Base-by-base conservation (phyloP, 495 filamentous ascomycete genomes). In the Sordaria brevicollis region DNA sequence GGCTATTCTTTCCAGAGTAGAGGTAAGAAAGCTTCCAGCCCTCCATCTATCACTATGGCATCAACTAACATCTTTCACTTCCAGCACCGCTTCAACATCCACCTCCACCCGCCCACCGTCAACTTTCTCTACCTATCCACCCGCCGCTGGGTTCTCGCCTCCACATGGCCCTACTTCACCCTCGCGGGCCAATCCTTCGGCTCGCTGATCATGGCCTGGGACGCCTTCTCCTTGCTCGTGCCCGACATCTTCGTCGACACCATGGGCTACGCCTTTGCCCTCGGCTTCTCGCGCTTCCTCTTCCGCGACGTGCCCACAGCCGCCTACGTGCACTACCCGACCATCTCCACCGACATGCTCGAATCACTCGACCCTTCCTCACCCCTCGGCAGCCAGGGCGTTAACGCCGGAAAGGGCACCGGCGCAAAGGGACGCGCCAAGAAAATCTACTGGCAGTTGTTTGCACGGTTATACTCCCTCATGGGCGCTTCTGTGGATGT, bases 261-360 rank as follows among this genome's bases (percentile, higher is more conserved):
- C 6, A 97, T 98, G 94, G 95, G 95, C 73, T 98, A 98, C 78
- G 92, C 94, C 25, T 99, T 98, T 78, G 86, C 91, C 2, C 84
- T 97, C 11, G 92, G 91, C 5, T 81, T 97, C 13, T 89, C 85
- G 80, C 96, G 94, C 75, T 85, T 89, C 62, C 85, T 97, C 25
- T 97, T 99, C 80, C 90, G 86, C 1, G 77, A 81, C 15, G 88
- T 97, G 21, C 93, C 96, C 4, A 96, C 92, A 2, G 92, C 86
- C 37, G 95, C 95, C 15, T 99, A 99, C 76, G 94, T 99, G 2
- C 95, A 99, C 79, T 99, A 97, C 77, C 95, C 95, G 6, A 97
- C 95, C 62, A 99, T 99, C 65, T 97, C 93, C 5, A 99, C 94
- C 36, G 96, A 99, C 78, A 99, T 99, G 95, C 89, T 99, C 6